Evolutionary conservation across 192 early-diverging fungal genomes (phyloP), one percentile per base, ranked within the genome.

Genomic region (Coemansia reversa): DNA sequence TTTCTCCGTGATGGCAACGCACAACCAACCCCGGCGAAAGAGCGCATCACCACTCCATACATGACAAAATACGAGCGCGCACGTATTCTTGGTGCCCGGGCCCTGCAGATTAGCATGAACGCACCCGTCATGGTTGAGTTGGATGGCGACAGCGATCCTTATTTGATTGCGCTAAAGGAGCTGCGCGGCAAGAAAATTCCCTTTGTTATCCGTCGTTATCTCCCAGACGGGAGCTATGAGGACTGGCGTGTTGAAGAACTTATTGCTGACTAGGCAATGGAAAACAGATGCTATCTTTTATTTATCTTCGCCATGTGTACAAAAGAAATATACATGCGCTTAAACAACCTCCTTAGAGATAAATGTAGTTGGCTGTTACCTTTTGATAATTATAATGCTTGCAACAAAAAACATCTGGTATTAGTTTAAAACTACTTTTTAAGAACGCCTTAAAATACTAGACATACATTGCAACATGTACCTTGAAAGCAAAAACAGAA

Each of bases 31-130:
- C 63, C 79, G 4, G 29, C 74, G 1, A 89, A 89, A 70, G 92
- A 94, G 69, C 89, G 89, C 65, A 88, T 92, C 54, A 97, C 97
- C 11, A 97, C 97, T 23, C 95, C 97, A 29, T 98, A 96, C 76
- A 93, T 98, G 93, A 98, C 97, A 55, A 97, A 96, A 73, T 98
- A 98, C 82, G 97, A 98, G 80, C 90, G 92, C 51, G 91, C 92
- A 51, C 85, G 91, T 70, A 86, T 94, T 58, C 76, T 95, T 42
- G 93, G 93, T 45, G 94, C 95, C 11, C 87, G 97, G 25, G 97
- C 97, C 4, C 86, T 97, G 67, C 95, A 98, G 74, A 94, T 98
- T 66, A 92, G 89, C 82, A 94, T 98, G 90, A 98, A 95, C 77
- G 97, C 97, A n/a, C 97, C 95, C 22, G 91, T 95, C n/a, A 89